These are phyloP conservation scores for Kuraishia piskuri DNA, from an alignment of 805 yeast species.

Conservation along the genomic window DNA sequence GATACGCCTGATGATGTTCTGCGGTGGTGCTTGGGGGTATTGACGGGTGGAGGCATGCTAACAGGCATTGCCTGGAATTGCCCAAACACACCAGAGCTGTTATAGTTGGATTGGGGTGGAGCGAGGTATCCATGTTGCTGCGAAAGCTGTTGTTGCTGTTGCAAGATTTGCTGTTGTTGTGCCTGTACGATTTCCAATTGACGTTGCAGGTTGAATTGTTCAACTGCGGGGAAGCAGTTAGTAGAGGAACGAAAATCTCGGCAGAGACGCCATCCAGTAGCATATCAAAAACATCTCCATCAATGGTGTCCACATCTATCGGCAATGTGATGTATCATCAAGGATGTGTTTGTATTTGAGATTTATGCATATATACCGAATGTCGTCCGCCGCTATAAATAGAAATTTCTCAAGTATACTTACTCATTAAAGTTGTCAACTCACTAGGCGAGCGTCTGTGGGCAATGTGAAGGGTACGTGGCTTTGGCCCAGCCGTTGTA, in stretches of 20 bases:
- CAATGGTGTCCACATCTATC: too few species aligned
- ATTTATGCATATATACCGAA: neutral
- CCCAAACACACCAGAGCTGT: conserved; percentile 2
- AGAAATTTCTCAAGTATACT: conserved; percentile 12
- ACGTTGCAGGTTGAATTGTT: conserved; percentile 81
- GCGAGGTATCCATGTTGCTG: conserved; percentile 15
- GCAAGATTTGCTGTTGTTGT: conserved; percentile 83
- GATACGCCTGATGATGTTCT: conserved; percentile 18
- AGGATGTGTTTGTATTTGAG: neutral
- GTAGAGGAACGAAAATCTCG: conserved; percentile 6
- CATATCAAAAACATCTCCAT: too few species aligned
- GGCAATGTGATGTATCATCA: too few species aligned
- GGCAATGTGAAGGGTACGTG: conserved; percentile 80
- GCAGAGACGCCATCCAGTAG: too few species aligned
- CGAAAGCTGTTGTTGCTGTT: conserved; percentile 47
- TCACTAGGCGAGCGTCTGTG: conserved; percentile 96
- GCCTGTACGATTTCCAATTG: conserved; percentile 88
- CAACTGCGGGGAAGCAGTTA: conserved; percentile 33
- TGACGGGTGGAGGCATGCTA: conserved; percentile 6
- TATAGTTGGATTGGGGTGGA: conserved; percentile 10
- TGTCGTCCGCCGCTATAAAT: neutral
- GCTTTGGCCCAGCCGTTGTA: conserved; percentile 26
- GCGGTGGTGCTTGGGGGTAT: conserved; percentile 19
- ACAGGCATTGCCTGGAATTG: conserved; percentile 12
- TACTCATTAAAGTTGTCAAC: conserved; percentile 80